Conservation (phyloP, 148 eudicot genomes). For the Silene uniflora region DNA sequence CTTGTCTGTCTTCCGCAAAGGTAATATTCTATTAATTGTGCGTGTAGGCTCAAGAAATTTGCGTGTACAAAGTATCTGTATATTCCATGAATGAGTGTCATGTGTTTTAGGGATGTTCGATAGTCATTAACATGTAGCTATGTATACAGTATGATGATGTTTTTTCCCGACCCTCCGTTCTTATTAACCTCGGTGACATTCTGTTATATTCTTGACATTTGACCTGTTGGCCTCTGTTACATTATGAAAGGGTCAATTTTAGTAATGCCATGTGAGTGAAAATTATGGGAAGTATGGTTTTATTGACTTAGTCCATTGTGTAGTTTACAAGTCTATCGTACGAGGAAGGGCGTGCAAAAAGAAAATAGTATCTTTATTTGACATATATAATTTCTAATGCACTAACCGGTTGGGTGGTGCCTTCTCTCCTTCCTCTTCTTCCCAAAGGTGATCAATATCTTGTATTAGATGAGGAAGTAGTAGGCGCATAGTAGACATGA, state of each 20-base stretch:
- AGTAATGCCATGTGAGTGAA: background rate
- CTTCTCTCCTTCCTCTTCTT: no score
- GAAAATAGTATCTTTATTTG: no score
- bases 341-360: no score
- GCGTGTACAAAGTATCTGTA: background rate
- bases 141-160: background rate
- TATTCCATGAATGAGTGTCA: background rate
- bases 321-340: background rate
- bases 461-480: no score
- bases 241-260: background rate
- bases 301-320: background rate
- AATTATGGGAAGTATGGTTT: background rate
- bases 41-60: constrained; percentile 13
- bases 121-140: constrained; percentile 4
- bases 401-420: no score
- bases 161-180: background rate
- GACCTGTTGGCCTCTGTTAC: background rate
- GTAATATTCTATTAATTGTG: constrained; percentile 30
- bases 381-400: no score
- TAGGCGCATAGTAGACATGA: no score
- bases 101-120: background rate
- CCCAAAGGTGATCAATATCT: no score
- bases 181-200: background rate
- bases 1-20: constrained; percentile 90
- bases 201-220: background rate